Evolutionary conservation across 2,329 filamentous ascomycete genomes (phyloP), one percentile per base, ranked within the genome.

Genomic region (Lomentospora prolificans): DNA sequence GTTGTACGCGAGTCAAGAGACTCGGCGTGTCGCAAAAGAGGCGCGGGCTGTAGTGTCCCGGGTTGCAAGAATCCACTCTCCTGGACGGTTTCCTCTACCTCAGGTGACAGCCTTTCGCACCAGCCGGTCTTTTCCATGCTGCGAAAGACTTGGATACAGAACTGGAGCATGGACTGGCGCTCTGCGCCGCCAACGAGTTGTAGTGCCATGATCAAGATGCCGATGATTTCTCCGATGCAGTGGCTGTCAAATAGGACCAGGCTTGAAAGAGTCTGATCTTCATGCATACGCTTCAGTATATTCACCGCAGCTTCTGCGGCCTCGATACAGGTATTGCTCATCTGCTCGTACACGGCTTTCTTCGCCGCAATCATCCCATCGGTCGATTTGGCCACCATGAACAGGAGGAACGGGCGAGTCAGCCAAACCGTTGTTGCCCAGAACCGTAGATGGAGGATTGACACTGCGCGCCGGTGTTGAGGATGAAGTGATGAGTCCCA

Each of bases 91-190:
- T 24, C 24, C 24, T 53, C 51, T 4, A 53, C 4, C 51, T 53
- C 51, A 6, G 51, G 22, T 3, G 51, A 5, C 2, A 53, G 36
- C 24, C 51, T 41, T 27, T 44, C 51, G 33, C 33, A 53, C 51
- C 51, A 53, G 9, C 51, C 51, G 19, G 39, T 28, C 36, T 53
- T 53, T 33, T 53, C 51, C 51, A 53, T 53, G 17, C 30, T 5
- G 33, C 51, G 24, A n/a, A 44, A 44, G 12, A 33, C 30, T 33
- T 53, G 33, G 19, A 53, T 4, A 33, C 33, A 44, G 19, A 44
- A 28, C 36, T 33, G 8, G 12, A 44, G n/a, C 51, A 53, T 53
- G 24, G 19, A 22, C 51, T 28, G 51, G 22, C 33, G 31, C 12
- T 25, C 51, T 27, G 36, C 7, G 2, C 33, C 36, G 10, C 51